phyloP scores from a whole-genome alignment of 208 protist genomes.

The Wallacemonas collosoma region DNA sequence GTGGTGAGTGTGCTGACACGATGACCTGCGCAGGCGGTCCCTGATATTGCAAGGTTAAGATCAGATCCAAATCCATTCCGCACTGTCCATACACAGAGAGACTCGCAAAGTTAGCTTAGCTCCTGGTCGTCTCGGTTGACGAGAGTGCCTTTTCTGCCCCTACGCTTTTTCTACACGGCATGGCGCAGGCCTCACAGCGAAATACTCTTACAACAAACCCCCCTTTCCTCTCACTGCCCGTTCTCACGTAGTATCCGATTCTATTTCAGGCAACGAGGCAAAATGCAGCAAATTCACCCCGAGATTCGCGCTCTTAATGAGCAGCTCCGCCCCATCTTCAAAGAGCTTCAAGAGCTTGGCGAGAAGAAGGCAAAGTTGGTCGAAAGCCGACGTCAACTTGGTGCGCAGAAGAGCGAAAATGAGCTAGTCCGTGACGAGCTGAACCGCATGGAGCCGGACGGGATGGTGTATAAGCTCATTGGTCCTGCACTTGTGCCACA shows the following conservation, averaged over 20 bases:
- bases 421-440: conserved; percentile 94
- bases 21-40: too few relatives aligned
- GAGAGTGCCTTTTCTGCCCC: too few relatives aligned
- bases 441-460: conserved; percentile 88
- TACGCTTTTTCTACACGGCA: too few relatives aligned
- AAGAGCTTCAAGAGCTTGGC: conserved; percentile 82
- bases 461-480: conserved; percentile 94
- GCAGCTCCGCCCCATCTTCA: conserved; percentile 65
- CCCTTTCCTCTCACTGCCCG: neutral
- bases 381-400: conserved; percentile 85
- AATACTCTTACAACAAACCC: neutral
- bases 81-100: too few relatives aligned
- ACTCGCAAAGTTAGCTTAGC: too few relatives aligned
- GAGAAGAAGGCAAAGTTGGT: conserved; percentile 88
- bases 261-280: neutral
- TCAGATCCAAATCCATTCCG: too few relatives aligned
- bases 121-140: too few relatives aligned
- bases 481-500: conserved; percentile 94
- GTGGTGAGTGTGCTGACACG: too few relatives aligned
- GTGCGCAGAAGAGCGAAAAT: conserved; percentile 94
- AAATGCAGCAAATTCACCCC: conserved; percentile 79
- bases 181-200: too few relatives aligned
- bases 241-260: neutral
- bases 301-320: conserved; percentile 85
- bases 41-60: too few relatives aligned